Evolutionary conservation across 345 rosid species (phyloP), one percentile per base, ranked within the genome.

Genomic region (Limnanthes douglasii): DNA sequence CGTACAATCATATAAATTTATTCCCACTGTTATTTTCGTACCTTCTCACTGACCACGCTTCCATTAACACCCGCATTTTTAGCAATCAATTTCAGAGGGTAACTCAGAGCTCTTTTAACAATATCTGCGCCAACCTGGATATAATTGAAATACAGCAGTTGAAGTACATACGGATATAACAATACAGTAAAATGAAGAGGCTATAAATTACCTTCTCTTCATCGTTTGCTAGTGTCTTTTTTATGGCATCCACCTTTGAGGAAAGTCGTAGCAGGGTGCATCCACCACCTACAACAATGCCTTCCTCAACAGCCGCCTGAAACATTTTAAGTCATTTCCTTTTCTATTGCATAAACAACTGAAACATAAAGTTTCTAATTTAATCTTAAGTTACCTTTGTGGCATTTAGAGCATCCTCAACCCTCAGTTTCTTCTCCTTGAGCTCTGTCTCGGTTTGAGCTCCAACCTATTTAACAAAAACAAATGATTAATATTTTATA

Each of bases 81-180:
- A 36, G 96, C 93, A 15, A 85, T 85, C 57, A 80, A 47, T 46
- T 85, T 85, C 41, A 76, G 65, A 0, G 93, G 93, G 63, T 85
- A 85, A 26, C 93, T 68, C 43, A 80, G 41, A 29, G 96, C 90
- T 54, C 86, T 74, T 61, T 61, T 85, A 11, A 85, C 78, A 57
- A 85, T 76, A 19, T 80, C 93, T 9, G 96, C 96, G 22, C 96
- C 96, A 4, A 85, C 86, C 95, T 84, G 61, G n/a, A n/a, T n/a
- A n/a, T n/a, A n/a, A n/a, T n/a, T n/a, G n/a, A n/a, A n/a, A 18
- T 15, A 39, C 27, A 12, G 6, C 10, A 33, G 30, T 11, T 11
- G 12, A 23, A 0, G 21, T 30, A 13, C 3, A 39, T 21, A 9
- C 14, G 21, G 4, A 37, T 14, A 29, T 13, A 31, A 16, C 21